Evolutionary conservation across 257 asterid genomes (phyloP).

Genomic region (Solanum etuberosum): DNA sequence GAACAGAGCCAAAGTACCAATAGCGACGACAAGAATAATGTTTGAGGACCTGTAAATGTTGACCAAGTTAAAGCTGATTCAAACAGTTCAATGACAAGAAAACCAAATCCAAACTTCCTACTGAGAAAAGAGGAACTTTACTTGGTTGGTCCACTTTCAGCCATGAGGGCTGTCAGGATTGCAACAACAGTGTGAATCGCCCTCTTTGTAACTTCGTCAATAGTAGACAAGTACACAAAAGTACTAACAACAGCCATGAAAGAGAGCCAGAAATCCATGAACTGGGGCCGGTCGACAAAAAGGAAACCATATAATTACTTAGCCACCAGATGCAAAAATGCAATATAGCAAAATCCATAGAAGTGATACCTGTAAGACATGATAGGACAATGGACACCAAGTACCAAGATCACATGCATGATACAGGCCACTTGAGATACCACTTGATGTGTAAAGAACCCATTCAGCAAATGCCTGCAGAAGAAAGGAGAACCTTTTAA

Average conservation of each 20-base stretch:
- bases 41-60: conserved; percentile 61
- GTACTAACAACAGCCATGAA: conserved; percentile 98
- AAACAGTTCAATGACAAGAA: neutral
- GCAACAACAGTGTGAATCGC: conserved; percentile 85
- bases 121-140: conserved; percentile 5
- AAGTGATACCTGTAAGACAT: conserved; percentile 64
- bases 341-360: neutral
- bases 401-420: conserved; percentile 98
- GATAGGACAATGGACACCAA: conserved; percentile 75
- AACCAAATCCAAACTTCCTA: neutral
- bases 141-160: conserved; percentile 93
- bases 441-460: conserved; percentile 89
- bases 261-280: conserved; percentile 98
- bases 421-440: conserved; percentile 82
- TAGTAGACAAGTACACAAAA: conserved; percentile 61
- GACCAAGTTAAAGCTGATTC: neutral
- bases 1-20: conserved; percentile 66
- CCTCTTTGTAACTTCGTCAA: conserved; percentile 70
- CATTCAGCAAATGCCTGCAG: conserved; percentile 93
- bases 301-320: neutral
- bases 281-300: conserved; percentile 25
- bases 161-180: conserved; percentile 86
- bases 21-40: conserved; percentile 50
- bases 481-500: neutral
- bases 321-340: neutral